A percentile compares a stretch with the other conserved stretches of the same genome.
phyloP scores from a whole-genome alignment of 441 rosid genomes.

The Mallotus japonicus region DNA sequence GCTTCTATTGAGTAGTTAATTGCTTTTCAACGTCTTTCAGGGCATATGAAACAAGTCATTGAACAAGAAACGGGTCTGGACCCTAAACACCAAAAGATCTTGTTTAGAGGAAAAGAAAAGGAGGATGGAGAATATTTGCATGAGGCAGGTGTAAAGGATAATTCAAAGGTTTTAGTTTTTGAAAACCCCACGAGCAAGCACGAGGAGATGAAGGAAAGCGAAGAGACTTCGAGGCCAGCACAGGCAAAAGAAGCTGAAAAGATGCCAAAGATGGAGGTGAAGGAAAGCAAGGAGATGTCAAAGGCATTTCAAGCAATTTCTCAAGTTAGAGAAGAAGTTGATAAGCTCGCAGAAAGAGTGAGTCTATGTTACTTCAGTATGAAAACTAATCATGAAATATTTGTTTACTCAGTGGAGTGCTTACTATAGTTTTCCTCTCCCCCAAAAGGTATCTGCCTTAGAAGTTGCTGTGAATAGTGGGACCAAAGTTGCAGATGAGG shows the following conservation, averaged over 20 bases:
- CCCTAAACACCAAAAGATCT: slow-evolving; percentile 41
- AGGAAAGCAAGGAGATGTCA: slow-evolving; percentile 42
- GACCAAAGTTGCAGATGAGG: slow-evolving; percentile 54
- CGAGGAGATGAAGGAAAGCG: slow-evolving; percentile 25
- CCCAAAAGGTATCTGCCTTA: slow-evolving; percentile 67
- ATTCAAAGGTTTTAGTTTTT: slow-evolving; percentile 54
- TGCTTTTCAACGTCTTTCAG: slow-evolving; percentile 33
- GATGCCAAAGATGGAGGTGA: slow-evolving; percentile 29
- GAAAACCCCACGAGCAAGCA: slow-evolving; percentile 33
- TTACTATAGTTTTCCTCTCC: slow-evolving; percentile 6
- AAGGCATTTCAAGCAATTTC: slow-evolving; percentile 55
- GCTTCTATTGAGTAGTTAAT: not conserved
- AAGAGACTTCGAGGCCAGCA: slow-evolving; percentile 17
- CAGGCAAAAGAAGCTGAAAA: slow-evolving; percentile 35
- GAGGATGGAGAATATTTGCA: slow-evolving; percentile 54
- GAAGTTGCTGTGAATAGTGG: slow-evolving; percentile 67
- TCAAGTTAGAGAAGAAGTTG: slow-evolving; percentile 51
- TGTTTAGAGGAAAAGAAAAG: slow-evolving; percentile 71
- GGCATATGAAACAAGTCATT: slow-evolving; percentile 57
- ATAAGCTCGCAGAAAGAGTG: slow-evolving; percentile 75
- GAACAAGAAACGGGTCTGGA: slow-evolving; percentile 45
- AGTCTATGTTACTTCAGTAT: slow-evolving; percentile 8
- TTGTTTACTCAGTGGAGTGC: not conserved
- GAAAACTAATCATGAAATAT: not conserved
- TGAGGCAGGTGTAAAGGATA: slow-evolving; percentile 59